Conservation (phyloP, 345 rosid genomes). For the Clausena lansium region DNA sequence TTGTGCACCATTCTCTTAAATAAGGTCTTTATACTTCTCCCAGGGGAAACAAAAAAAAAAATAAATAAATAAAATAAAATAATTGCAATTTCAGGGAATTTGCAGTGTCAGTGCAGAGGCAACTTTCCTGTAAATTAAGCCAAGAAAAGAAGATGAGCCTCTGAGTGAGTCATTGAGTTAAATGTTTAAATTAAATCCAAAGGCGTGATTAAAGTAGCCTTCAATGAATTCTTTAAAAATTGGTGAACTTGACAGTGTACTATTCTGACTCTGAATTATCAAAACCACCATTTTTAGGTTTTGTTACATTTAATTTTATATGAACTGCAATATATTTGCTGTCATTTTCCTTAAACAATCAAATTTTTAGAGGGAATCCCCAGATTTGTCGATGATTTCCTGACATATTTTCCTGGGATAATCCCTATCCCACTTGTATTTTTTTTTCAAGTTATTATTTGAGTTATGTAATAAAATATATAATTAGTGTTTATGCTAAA, state of each 20-base stretch:
- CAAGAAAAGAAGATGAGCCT: neutral
- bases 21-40: too few relatives aligned
- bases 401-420: constrained; percentile 25
- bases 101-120: constrained; percentile 24
- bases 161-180: neutral
- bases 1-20: too few relatives aligned
- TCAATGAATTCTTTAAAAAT: neutral
- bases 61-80: too few relatives aligned
- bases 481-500: neutral
- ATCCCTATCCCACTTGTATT: constrained; percentile 13
- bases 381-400: constrained; percentile 39
- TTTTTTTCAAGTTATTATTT: neutral
- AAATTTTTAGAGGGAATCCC: constrained; percentile 30
- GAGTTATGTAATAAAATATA: neutral
- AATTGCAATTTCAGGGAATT: constrained; percentile 24
- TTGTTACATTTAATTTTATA: neutral
- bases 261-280: constrained; percentile 15
- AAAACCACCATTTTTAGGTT: neutral
- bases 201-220: constrained; percentile 26
- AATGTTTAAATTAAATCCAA: neutral
- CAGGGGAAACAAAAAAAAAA: neutral
- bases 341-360: constrained; percentile 28
- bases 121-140: constrained; percentile 23
- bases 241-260: constrained; percentile 12
- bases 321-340: constrained; percentile 15